Evolutionary conservation across 768 basidiomycete species (phyloP).

Genomic region (Tephrocybe sp.): DNA sequence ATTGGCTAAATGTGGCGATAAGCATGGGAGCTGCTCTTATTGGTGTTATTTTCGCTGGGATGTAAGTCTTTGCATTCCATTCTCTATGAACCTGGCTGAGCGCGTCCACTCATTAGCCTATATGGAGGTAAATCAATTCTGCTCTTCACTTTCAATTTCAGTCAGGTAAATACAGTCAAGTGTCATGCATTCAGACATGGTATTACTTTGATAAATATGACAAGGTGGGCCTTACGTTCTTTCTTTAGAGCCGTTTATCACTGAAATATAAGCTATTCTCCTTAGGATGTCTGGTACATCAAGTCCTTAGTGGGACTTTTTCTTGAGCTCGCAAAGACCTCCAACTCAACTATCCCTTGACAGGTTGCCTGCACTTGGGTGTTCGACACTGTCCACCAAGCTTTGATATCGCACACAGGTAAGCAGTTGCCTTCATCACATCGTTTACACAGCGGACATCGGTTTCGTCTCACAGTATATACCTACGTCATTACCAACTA

Average conservation of each 20-base stretch:
- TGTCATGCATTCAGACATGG: slow-evolving; percentile 55
- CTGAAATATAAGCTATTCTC: neutral
- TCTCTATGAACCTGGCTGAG: neutral
- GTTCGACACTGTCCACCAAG: slow-evolving; percentile 53
- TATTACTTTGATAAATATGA: slow-evolving; percentile 51
- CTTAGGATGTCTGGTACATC: slow-evolving; percentile 49
- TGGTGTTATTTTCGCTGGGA: slow-evolving; percentile 45
- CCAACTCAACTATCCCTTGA: neutral
- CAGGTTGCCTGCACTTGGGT: slow-evolving; percentile 48
- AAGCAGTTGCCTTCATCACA: slow-evolving; percentile 8
- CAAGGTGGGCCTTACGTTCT: slow-evolving; percentile 24
- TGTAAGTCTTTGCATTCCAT: slow-evolving; percentile 28
- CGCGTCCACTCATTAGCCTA: slow-evolving; percentile 27
- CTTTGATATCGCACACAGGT: slow-evolving; percentile 52
- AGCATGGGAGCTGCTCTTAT: slow-evolving; percentile 53
- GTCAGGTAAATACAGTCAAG: slow-evolving; percentile 24
- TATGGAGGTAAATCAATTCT: slow-evolving; percentile 45
- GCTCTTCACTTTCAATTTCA: neutral
- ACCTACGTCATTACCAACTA: slow-evolving; percentile 52
- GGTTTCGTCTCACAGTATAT: slow-evolving; percentile 37
- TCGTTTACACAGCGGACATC: neutral
- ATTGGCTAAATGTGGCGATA: neutral
- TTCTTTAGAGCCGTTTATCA: slow-evolving; percentile 6
- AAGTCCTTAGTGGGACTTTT: slow-evolving; percentile 38
- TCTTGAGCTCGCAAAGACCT: neutral